A percentile compares a stretch with the other conserved stretches of the same genome.
Evolutionary conservation across 352 stramenopile genomes (phyloP).

Genomic region (Plasmopara muralis): DNA sequence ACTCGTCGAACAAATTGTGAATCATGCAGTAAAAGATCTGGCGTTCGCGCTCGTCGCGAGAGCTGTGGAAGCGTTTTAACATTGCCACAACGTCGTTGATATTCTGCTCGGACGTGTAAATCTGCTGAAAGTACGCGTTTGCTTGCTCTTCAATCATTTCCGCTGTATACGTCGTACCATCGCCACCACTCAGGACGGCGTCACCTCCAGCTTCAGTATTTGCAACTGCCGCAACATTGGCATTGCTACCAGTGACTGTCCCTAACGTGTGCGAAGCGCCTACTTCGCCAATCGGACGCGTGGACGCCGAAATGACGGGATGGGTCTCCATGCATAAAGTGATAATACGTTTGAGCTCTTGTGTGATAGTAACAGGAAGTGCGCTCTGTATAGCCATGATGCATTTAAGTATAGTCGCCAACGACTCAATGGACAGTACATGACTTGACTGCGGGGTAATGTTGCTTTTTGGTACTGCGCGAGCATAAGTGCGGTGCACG

Average conservation of each 20-base stretch:
- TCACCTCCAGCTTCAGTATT: constrained; percentile 15
- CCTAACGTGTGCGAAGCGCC: constrained; percentile 12
- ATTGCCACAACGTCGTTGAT: constrained; percentile 97
- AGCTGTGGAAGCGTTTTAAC: constrained; percentile 98
- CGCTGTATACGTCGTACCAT: constrained; percentile 54
- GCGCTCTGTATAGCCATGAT: constrained; percentile 66
- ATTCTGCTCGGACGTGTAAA: constrained; percentile 98
- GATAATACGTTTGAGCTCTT: constrained; percentile 81
- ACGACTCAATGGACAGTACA: constrained; percentile 76
- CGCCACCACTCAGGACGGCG: constrained; percentile 12
- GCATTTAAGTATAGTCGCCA: constrained; percentile 79
- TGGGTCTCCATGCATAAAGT: constrained; percentile 77
- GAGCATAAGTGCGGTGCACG: constrained; percentile 79
- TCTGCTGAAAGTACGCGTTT: constrained; percentile 98
- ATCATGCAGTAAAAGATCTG: constrained; percentile 99
- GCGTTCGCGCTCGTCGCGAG: constrained; percentile 92
- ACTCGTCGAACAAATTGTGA: constrained; percentile 99
- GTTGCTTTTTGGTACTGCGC: constrained; percentile 71
- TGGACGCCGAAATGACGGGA: constrained; percentile 69
- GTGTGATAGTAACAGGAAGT: constrained; percentile 59
- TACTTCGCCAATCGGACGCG: constrained; percentile 37
- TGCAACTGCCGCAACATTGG: constrained; percentile 12
- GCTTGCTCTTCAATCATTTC: constrained; percentile 98
- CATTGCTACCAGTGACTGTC: constrained; percentile 3
- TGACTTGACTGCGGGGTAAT: constrained; percentile 78